Percentiles rank a stretch among this genome's conserved stretches.
Conservation (phyloP, 2,329 filamentous ascomycete genomes). For the Aspergillus persii region DNA sequence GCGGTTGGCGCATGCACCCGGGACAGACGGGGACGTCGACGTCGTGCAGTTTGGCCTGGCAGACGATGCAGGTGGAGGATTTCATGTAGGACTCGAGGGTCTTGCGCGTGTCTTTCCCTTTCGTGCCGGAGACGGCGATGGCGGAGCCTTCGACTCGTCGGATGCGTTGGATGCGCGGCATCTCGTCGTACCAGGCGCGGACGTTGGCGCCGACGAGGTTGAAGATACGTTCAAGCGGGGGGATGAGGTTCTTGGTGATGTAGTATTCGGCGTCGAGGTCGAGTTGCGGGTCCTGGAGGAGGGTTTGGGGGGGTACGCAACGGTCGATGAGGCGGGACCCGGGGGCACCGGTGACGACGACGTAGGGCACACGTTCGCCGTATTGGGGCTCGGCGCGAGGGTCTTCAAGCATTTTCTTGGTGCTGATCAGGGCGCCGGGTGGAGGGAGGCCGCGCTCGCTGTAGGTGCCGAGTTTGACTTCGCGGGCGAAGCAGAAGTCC, state of each 20-base stretch:
- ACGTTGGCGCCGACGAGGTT: constrained; percentile 93
- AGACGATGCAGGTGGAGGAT: constrained; percentile 74
- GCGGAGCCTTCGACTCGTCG: constrained; percentile 55
- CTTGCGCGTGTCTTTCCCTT: constrained; percentile 51
- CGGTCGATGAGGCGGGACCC: constrained; percentile 83
- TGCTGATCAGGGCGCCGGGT: constrained; percentile 83
- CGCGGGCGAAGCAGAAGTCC: constrained; percentile 92
- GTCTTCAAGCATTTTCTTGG: constrained; percentile 81
- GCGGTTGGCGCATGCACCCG: constrained; percentile 37
- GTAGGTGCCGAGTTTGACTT: constrained; percentile 88
- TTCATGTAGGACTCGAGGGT: constrained; percentile 96
- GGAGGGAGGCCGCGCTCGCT: constrained; percentile 76
- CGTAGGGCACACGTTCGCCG: constrained; percentile 91
- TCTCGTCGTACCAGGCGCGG: constrained; percentile 88
- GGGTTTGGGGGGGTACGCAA: constrained; percentile 80
- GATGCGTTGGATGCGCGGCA: constrained; percentile 84
- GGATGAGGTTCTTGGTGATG: constrained; percentile 92
- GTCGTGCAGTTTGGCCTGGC: constrained; percentile 57
- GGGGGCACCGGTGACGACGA: constrained; percentile 84
- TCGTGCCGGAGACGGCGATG: constrained; percentile 20
- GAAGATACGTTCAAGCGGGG: constrained; percentile 92
- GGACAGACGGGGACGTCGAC: constrained; percentile 44
- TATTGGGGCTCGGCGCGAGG: constrained; percentile 87
- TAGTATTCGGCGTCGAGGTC: constrained; percentile 95
- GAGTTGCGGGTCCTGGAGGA: constrained; percentile 72